Evolutionary conservation across 2,329 filamentous ascomycete genomes (phyloP), one percentile per base, ranked within the genome.

Genomic region (Leptographium flavum): DNA sequence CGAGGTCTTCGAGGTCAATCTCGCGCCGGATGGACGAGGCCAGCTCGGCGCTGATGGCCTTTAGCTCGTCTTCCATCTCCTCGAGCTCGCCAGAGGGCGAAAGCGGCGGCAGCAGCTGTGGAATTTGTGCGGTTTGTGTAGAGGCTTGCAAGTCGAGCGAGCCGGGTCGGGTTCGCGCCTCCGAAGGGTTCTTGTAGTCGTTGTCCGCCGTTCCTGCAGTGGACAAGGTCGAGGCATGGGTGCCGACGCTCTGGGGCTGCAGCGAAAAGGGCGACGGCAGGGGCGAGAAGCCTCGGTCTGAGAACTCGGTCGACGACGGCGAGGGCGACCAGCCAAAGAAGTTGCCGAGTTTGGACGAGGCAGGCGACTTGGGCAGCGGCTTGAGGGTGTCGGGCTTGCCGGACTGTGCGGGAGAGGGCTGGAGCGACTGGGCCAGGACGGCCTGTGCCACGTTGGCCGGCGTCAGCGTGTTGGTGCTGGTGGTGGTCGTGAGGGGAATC

Each of bases 1-100:
- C 81, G 39, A 96, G 71, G 61, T 98, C 92, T 62, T 98, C 92
- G 28, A 98, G 65, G 55, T 98, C 92, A 76, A 98, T 90, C 67
- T 98, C 92, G 49, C 92, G 79, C 55, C 85, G 79, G 57, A 98
- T 96, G 25, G 92, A 96, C 53, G 80, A 76, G 30, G 92, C 92
- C 60, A 98, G 70, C 70, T 98, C 92, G 49, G 81, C 76, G 67
- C 87, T 94, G 64, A 98, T 90, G 62, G 90, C 84, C 55, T 86
- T 86, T 53, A 98, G 65, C 69, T 98, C 92, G 60, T 87, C 83
- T 68, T 98, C 92, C 69, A 98, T 81, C 60, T 94, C 87, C 60
- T 87, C 79, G 56, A 94, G 74, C 61, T 87, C 63, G 51, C 60
- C 53, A 42, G 45, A 28, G 5, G 69, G 60, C 23, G 71, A 54